These are phyloP conservation scores for Moniliella sp. DNA, from an alignment of 1,284 basidiomycete species.

Conservation along the genomic window DNA sequence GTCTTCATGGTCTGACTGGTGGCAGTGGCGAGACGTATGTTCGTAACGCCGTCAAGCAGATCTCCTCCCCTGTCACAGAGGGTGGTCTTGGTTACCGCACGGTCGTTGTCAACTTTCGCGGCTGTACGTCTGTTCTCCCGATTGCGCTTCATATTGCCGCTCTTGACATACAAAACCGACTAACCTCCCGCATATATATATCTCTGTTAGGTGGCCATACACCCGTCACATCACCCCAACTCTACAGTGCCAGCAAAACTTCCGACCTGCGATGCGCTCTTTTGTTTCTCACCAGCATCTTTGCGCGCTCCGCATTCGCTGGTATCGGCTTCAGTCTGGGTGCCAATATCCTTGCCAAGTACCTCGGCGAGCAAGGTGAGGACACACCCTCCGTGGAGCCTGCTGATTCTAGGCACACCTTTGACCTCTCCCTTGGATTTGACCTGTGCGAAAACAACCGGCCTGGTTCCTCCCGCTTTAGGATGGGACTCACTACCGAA, in stretches of 20 bases:
- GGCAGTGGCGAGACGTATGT: conserved; percentile 29
- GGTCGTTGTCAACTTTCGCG: conserved; percentile 44
- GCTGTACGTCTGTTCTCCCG: conserved; percentile 41
- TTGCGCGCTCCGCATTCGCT: conserved; percentile 58
- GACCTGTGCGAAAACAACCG: conserved; percentile 37
- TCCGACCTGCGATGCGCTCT: conserved; percentile 64
- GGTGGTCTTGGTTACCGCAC: conserved; percentile 43
- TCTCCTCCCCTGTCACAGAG: conserved; percentile 13
- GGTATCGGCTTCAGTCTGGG: conserved; percentile 85
- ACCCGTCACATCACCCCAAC: conserved; percentile 47
- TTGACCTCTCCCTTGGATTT: conserved; percentile 45
- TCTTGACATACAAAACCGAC: conserved; percentile 8
- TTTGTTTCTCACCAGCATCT: conserved; percentile 51
- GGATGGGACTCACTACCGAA: too few species aligned
- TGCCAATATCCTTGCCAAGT: conserved; percentile 72
- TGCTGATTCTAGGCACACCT: conserved; percentile 49
- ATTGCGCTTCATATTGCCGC: neutral
- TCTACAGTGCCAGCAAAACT: conserved; percentile 60
- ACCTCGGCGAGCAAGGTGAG: conserved; percentile 66
- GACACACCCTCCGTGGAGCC: conserved; percentile 56
- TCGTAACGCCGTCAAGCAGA: conserved; percentile 15
- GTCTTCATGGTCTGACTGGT: conserved; percentile 28
- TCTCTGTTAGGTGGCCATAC: conserved; percentile 49
- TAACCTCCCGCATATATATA: conserved; percentile 3
- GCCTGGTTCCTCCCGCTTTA: conserved; percentile 42